Percentiles rank a stretch among this genome's conserved stretches.
phyloP scores from a whole-genome alignment of 2,329 filamentous ascomycete genomes.

The Penicillium sp. region DNA sequence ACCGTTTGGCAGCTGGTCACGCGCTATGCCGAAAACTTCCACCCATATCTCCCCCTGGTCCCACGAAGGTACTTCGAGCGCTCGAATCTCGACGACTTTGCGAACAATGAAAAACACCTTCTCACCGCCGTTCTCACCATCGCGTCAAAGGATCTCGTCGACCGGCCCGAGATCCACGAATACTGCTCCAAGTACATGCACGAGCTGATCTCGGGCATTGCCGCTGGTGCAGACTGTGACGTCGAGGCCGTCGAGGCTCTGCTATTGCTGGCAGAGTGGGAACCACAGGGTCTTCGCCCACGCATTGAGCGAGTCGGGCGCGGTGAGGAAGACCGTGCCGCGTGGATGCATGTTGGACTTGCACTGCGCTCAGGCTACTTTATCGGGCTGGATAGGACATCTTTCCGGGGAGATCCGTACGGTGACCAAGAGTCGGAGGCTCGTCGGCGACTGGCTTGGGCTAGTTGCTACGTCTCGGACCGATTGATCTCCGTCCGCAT shows the following conservation, averaged over 20 bases:
- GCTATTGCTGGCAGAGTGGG: slow-evolving; percentile 72
- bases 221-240: slow-evolving; percentile 66
- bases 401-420: slow-evolving; percentile 62
- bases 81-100: slow-evolving; percentile 56
- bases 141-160: slow-evolving; percentile 68
- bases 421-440: slow-evolving; percentile 62
- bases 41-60: slow-evolving; percentile 70
- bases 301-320: slow-evolving; percentile 65
- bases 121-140: slow-evolving; percentile 71
- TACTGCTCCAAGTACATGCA: slow-evolving; percentile 71
- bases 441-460: slow-evolving; percentile 69
- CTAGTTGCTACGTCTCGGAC: slow-evolving; percentile 67
- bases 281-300: slow-evolving; percentile 64
- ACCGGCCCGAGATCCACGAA: slow-evolving; percentile 64
- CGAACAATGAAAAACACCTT: slow-evolving; percentile 64
- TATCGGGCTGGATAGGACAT: slow-evolving; percentile 68
- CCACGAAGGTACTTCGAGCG: slow-evolving; percentile 61
- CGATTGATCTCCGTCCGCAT: slow-evolving; percentile 70
- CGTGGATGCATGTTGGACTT: slow-evolving; percentile 75
- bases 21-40: slow-evolving; percentile 66
- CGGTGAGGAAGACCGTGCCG: slow-evolving; percentile 72
- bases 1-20: slow-evolving; percentile 56
- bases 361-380: slow-evolving; percentile 71
- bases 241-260: slow-evolving; percentile 72
- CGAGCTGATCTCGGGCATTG: slow-evolving; percentile 64